Conservation (phyloP, 305 asterid species). For the Plantago lanceolata region DNA sequence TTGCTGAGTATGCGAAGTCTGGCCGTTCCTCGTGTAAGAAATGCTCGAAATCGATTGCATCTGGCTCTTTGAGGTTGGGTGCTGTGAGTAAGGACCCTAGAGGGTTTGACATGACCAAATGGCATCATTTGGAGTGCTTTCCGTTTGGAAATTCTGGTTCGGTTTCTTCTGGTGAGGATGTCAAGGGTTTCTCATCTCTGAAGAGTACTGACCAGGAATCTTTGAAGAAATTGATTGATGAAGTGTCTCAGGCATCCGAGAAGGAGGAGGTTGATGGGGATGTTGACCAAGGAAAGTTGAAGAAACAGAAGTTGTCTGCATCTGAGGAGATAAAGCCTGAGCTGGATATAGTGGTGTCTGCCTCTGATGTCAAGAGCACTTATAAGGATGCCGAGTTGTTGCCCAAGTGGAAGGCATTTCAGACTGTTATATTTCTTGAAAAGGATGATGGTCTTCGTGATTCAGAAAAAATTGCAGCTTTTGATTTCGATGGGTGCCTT, state of each 20-base stretch:
- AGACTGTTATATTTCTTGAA: conserved; percentile 79
- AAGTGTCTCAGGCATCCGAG: conserved; percentile 30
- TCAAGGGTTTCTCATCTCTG: conserved; percentile 71
- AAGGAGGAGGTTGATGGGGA: conserved; percentile 47
- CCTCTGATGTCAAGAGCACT: conserved; percentile 55
- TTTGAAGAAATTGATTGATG: conserved; percentile 41
- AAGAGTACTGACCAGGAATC: conserved; percentile 69
- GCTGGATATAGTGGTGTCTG: conserved; percentile 54
- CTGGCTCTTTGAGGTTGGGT: conserved; percentile 64
- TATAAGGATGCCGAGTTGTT: conserved; percentile 73
- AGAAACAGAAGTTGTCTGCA: conserved; percentile 53
- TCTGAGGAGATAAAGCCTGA: conserved; percentile 47
- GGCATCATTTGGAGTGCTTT: conserved; percentile 84
- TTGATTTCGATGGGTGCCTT: conserved; percentile 97
- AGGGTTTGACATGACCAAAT: conserved; percentile 76
- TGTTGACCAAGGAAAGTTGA: conserved; percentile 36
- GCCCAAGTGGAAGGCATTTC: conserved; percentile 90
- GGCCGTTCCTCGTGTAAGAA: conserved; percentile 82
- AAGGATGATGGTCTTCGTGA: conserved; percentile 71
- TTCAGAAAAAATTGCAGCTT: conserved; percentile 82
- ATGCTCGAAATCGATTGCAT: conserved; percentile 58
- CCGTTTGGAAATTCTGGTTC: conserved; percentile 35
- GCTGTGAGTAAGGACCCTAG: conserved; percentile 62
- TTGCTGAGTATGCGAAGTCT: conserved; percentile 90
- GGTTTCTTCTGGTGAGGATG: conserved; percentile 41